These are phyloP conservation scores for Lyophyllum semitale DNA, from an alignment of 768 basidiomycete genomes.

Conservation along the genomic window DNA sequence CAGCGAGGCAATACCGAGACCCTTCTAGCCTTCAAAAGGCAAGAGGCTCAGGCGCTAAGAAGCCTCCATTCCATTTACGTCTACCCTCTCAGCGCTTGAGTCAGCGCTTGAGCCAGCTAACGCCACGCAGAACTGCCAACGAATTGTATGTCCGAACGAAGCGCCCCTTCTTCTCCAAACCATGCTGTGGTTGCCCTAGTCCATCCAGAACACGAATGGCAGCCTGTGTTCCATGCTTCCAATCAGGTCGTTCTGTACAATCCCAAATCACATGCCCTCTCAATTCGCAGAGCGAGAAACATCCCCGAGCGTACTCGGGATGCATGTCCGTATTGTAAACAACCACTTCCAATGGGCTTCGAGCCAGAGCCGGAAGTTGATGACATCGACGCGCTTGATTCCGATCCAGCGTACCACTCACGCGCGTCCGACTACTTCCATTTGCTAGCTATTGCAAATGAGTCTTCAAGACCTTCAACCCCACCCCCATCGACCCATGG, in stretches of 20 bases:
- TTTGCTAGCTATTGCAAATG: slow-evolving; percentile 71
- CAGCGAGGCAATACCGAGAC: neutral
- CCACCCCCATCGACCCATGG: slow-evolving; percentile 35
- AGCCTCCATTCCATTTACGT: neutral
- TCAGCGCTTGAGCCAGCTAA: neutral
- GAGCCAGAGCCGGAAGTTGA: slow-evolving; percentile 19
- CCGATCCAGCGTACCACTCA: slow-evolving; percentile 46
- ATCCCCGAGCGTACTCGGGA: slow-evolving; percentile 21
- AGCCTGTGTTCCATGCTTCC: slow-evolving; percentile 77
- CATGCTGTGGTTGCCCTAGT: slow-evolving; percentile 19
- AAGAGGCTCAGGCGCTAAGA: neutral
- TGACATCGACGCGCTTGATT: slow-evolving; percentile 31
- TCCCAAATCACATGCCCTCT: slow-evolving; percentile 79
- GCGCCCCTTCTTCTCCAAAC: slow-evolving; percentile 17
- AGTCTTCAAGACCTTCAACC: slow-evolving; percentile 55
- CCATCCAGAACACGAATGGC: slow-evolving; percentile 52
- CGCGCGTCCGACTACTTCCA: slow-evolving; percentile 82
- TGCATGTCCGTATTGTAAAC: slow-evolving; percentile 78
- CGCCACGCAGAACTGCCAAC: neutral
- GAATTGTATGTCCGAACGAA: slow-evolving; percentile 11
- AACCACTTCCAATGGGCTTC: slow-evolving; percentile 51
- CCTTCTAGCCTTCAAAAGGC: neutral
- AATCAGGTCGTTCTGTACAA: slow-evolving; percentile 90
- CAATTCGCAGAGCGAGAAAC: slow-evolving; percentile 48
- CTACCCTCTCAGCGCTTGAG: neutral